Evolutionary conservation across 176 grass and related monocot species (phyloP), one percentile per base, ranked within the genome.

Genomic region (Oryza brachyantha): DNA sequence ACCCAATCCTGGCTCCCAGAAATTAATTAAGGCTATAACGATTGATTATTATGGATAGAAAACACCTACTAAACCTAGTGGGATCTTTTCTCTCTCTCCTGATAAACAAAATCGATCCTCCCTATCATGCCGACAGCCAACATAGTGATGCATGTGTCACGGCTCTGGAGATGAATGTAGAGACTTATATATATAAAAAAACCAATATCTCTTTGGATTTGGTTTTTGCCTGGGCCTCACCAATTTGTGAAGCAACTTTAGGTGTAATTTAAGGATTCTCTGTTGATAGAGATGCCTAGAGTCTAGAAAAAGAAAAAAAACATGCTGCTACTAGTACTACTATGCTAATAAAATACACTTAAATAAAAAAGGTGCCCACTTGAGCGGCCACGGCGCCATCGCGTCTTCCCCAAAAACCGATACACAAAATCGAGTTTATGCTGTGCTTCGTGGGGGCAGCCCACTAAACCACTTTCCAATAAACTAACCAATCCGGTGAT

Each of bases 381-480:
- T 79, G 58, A 31, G 48, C 24, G 2, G 84, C 80, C 84, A 73
- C 35, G 45, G 58, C 14, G 65, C n/a, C 48, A 35, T 40, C 24
- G 48, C 61, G 24, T 68, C 75, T 48, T 67, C 21, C 1, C 0
- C 3, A 0, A 0, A 17, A 57, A 13, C 2, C 16, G 48, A 79
- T 62, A 74, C 68, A 72, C 68, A 27, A 58, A 58, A 22, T 65
- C 29, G 46, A 58, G 58, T 66, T 60, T 19, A 32, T 83, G 81
- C 63, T 75, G 76, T 84, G 81, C 63, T 80, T 27, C 16, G 86
- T 84, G 69, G 86, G 86, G 86, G 21, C 50, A 84, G 75, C 40
- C 86, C 62, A 80, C 75, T 67, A 39, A 70, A 21, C 65, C 43
- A 21, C 5, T 9, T 31, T 29, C 7, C 3, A 14, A 19, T 61